Base-by-base conservation (phyloP, 1,284 basidiomycete species). In the Sanguinoderma infundibulare region DNA sequence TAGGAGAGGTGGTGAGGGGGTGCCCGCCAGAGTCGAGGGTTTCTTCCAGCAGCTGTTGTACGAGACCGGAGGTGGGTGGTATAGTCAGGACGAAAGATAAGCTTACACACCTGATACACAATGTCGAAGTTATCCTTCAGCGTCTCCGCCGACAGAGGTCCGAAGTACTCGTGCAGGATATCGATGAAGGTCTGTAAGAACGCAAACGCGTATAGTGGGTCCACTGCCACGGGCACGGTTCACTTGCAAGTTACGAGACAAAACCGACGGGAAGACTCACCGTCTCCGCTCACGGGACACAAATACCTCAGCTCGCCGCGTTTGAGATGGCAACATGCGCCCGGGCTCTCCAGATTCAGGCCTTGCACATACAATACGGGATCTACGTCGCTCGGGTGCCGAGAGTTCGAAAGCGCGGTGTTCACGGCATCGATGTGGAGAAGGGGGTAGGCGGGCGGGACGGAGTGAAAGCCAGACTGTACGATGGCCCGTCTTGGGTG, bases 81-180 rank as follows among this genome's bases (percentile, higher is more conserved):
- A 10, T 35, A 26, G 5, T 28, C 24, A 26, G 14, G 10, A 34
- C 15, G 40, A 12, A 17, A 22, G 17, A 28, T 5, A 36, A 46
- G 5, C 5, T 1, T n/a, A 68, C 79, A 26, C 66, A 91, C 93
- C 82, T 96, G 95, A 74, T 98, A 98, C 10, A 98, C 95, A 44
- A 95, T 88, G 72, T 98, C 96, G 77, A 98, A 98, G 76, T 98
- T 95, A 66, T 98, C 95, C 70, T 90, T 93, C 69, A 98, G 79
- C 1, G 87, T 91, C 7, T 88, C 85, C 22, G 87, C 84, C 10
- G 87, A 87, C 20, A 89, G 77, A 32, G 85, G 82, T 22, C 92
- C 94, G 66, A 98, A 90, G 74, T 98, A 98, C 63, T 97, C 94
- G 52, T 84, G 81, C 39, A 98, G 79, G 46, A 95, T 91, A 51